Base-by-base conservation (phyloP, 768 basidiomycete genomes). In the Lanmaoa rubissima region DNA sequence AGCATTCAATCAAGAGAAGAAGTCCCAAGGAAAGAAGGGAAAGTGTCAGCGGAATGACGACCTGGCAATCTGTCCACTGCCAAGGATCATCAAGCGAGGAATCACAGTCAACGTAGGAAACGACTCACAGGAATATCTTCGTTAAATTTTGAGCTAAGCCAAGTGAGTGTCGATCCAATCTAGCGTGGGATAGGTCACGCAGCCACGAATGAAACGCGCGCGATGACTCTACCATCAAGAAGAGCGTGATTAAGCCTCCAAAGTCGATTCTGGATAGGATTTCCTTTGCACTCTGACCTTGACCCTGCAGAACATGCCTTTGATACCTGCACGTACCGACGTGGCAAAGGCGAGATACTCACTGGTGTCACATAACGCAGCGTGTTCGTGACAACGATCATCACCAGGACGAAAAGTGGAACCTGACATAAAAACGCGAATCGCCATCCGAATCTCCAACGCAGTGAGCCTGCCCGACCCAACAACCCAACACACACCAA, bases 371-470 rank as follows among this genome's bases (percentile, higher is more conserved):
- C 55, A 39, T 63, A 63, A 32, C 19, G 32, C 21, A 63, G 17
- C 0, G 24, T 44, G 3, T 46, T 51, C 16, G 61, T 36, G 38
- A 53, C 8, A 44, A 45, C 14, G 9, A 63, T 36, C 43, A 53
- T 26, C 17, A 57, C 48, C 28, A 55, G 3, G 2, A 55, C 10
- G 48, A 62, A 51, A 4, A 53, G 42, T 0, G 57, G 61, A 7
- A 59, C 41, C 26, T 62, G 62, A 28, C 48, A 53, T 16, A 59
- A 43, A 43, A 63, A 62, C 6, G 61, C 51, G 14, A 38, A 8
- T n/a, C 61, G 61, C 64, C 64, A 65, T 17, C 64, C 63, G 47
- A 65, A 59, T 9, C 64, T 62, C 4, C 39, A 17, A 3, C 9
- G 41, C 16, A 3, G 9, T 53, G 9, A 57, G 42, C 41, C 26